Evolutionary conservation across 768 basidiomycete species (phyloP).

Genomic region (Russula brevipes): DNA sequence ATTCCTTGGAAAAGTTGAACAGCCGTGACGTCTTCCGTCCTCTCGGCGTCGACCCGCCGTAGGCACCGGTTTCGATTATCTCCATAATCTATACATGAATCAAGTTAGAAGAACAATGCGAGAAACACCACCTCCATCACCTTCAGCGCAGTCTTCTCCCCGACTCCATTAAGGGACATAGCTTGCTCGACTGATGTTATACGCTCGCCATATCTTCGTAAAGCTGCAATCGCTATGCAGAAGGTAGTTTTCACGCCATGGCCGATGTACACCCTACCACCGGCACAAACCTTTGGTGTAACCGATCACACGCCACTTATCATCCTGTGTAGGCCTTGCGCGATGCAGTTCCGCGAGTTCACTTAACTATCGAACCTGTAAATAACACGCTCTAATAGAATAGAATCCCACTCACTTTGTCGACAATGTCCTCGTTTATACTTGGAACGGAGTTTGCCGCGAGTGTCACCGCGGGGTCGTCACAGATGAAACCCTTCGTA

Average conservation of each 20-base stretch:
- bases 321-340: slow-evolving; percentile 52
- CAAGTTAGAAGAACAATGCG: background rate
- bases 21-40: slow-evolving; percentile 55
- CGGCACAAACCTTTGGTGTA: slow-evolving; percentile 57
- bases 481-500: slow-evolving; percentile 61
- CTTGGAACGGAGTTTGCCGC: slow-evolving; percentile 33
- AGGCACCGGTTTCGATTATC: slow-evolving; percentile 70
- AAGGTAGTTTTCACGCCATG: background rate
- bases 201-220: slow-evolving; percentile 51
- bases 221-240: slow-evolving; percentile 49
- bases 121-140: slow-evolving; percentile 30
- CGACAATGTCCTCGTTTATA: slow-evolving; percentile 67
- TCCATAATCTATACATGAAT: slow-evolving; percentile 59
- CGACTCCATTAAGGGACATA: slow-evolving; percentile 53
- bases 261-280: background rate
- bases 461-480: slow-evolving; percentile 37
- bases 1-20: slow-evolving; percentile 66
- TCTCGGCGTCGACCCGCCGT: slow-evolving; percentile 60
- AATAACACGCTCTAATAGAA: background rate
- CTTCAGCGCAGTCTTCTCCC: slow-evolving; percentile 72
- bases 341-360: slow-evolving; percentile 63
- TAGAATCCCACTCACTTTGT: slow-evolving; percentile 58
- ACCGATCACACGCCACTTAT: slow-evolving; percentile 61
- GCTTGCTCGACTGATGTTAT: slow-evolving; percentile 60
- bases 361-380: slow-evolving; percentile 43